Evolutionary conservation across 495 filamentous ascomycete genomes (phyloP).

Genomic region (Aspergillus sclerotiicarbonarius): DNA sequence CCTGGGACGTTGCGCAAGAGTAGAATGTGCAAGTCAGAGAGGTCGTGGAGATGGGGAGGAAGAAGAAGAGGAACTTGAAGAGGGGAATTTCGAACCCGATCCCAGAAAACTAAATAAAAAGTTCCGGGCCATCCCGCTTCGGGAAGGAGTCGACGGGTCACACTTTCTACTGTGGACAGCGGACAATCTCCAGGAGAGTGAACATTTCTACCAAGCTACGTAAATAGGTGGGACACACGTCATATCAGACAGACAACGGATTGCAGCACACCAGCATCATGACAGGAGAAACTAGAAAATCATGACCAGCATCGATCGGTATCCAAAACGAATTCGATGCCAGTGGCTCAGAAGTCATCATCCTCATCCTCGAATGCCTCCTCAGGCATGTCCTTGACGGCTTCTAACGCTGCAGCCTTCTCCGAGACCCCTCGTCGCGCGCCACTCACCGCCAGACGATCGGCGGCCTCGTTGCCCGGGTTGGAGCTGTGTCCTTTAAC

Average conservation of each 20-base stretch:
- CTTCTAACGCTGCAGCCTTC: slow-evolving; percentile 29
- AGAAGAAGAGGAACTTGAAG: neutral
- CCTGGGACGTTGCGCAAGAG: too few relatives aligned
- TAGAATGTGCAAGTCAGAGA: too few relatives aligned
- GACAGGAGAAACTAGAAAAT: neutral
- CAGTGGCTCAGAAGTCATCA: slow-evolving; percentile 17
- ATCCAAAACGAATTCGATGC: too few relatives aligned
- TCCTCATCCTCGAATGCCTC: slow-evolving; percentile 26
- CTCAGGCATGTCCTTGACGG: slow-evolving; percentile 27
- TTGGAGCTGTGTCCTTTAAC: slow-evolving; percentile 76
- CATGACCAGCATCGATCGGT: too few relatives aligned
- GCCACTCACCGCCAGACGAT: slow-evolving; percentile 69
- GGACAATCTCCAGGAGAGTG: too few relatives aligned
- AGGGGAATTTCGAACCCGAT: neutral
- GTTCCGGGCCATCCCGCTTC: neutral
- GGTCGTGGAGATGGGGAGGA: too few relatives aligned
- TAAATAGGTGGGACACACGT: neutral
- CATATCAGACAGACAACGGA: neutral
- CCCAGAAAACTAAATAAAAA: too few relatives aligned
- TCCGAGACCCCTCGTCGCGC: slow-evolving; percentile 41
- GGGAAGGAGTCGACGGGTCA: neutral
- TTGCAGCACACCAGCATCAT: neutral
- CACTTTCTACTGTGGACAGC: too few relatives aligned
- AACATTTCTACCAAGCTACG: too few relatives aligned
- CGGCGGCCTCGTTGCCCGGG: slow-evolving; percentile 74